Evolutionary conservation across 2,329 filamentous ascomycete species (phyloP), one percentile per base, ranked within the genome.

Genomic region (Aureobasidium uvarum): DNA sequence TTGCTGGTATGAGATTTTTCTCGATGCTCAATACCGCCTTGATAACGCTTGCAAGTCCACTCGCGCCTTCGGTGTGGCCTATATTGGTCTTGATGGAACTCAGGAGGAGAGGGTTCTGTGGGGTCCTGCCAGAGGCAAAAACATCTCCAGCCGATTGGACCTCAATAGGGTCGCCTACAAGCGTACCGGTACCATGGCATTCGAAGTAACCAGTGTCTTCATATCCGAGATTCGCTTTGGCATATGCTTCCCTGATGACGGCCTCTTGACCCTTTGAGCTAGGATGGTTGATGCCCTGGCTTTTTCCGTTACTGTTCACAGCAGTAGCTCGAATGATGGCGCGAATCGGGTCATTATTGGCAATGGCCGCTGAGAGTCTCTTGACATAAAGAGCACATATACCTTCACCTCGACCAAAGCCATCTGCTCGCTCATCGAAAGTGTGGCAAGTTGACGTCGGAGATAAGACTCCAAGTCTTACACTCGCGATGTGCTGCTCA

Each of bases 351-450:
- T 83, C 81, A 0, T 77, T 77, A 68, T 82, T 77, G 0, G 66
- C 71, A 2, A 86, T 64, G 0, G 85, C 85, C 1, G 77, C 65
- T 56, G 36, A 55, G 10, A 39, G 59, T 0, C 72, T 75, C 70
- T 86, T 86, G 0, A 87, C 68, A 0, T 86, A 72, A 0, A 87
- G 68, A 0, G 76, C 74, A 0, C 79, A 78, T 13, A 85, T 72
- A 0, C 83, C 84, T 62, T 87, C 85, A 14, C 82, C 83, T 0
- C 83, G 77, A n/a, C 77, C 82, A 70, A 79, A 84, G 5, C 82
- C 83, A 69, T 84, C 74, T 0, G 81, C 84, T 2, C 70, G 69
- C 2, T 69, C 73, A 11, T 73, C 72, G 56, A 71, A 5, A 70
- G 73, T 0, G 86, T 69, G 0, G 72, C 74, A 74, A 77, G 23